A percentile compares a stretch with the other conserved stretches of the same genome.
These are phyloP conservation scores for Elongisporangium undulatum DNA, from an alignment of 352 stramenopile species.

Conservation along the genomic window DNA sequence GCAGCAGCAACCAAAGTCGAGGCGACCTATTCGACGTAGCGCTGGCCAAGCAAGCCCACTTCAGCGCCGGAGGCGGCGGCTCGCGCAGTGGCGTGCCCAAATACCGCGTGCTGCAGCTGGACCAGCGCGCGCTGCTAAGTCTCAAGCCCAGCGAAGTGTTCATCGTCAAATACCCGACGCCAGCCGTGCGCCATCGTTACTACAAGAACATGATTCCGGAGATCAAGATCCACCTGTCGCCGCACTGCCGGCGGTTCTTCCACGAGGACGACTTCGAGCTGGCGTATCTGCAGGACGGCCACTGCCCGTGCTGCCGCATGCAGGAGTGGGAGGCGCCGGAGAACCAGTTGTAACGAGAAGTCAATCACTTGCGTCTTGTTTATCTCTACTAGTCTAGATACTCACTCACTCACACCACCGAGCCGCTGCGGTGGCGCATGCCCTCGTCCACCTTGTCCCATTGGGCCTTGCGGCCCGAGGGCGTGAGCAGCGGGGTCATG, in stretches of 20 bases:
- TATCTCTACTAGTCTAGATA: too few relatives aligned
- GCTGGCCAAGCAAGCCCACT: slow-evolving; percentile 81
- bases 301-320: slow-evolving; percentile 88
- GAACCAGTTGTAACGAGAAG: not conserved
- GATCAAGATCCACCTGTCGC: slow-evolving; percentile 89
- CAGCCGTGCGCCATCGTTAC: slow-evolving; percentile 54
- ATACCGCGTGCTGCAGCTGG: slow-evolving; percentile 78
- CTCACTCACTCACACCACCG: not conserved
- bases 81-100: slow-evolving; percentile 40
- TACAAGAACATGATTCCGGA: slow-evolving; percentile 94
- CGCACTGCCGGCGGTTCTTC: slow-evolving; percentile 91
- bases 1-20: slow-evolving; percentile 2
- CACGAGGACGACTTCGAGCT: slow-evolving; percentile 96
- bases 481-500: slow-evolving; percentile 50
- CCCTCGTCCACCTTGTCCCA: slow-evolving; percentile 60
- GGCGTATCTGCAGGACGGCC: slow-evolving; percentile 81
- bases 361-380: too few relatives aligned
- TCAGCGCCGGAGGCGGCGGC: slow-evolving; percentile 28
- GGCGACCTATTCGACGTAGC: slow-evolving; percentile 77
- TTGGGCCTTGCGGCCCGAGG: slow-evolving; percentile 37
- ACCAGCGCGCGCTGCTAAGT: slow-evolving; percentile 61
- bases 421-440: slow-evolving; percentile 10
- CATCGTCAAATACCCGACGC: slow-evolving; percentile 72
- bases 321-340: slow-evolving; percentile 32
- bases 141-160: slow-evolving; percentile 85